Conservation (phyloP, 805 yeast genomes). For the Kuraishia ogatae region DNA sequence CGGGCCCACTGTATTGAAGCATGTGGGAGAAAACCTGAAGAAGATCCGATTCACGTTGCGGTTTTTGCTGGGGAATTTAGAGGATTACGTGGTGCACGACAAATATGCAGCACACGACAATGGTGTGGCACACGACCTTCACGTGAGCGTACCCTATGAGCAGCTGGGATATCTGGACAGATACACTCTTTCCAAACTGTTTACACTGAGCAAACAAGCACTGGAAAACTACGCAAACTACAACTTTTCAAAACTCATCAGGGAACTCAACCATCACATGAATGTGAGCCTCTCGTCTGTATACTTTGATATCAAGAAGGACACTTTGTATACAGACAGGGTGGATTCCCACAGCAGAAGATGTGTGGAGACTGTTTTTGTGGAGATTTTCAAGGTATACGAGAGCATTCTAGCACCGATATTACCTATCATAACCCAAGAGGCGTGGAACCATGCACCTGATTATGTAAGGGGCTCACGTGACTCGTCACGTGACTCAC, state of each 20-base stretch:
- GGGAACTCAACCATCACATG: constrained; percentile 61
- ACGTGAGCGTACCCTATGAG: constrained; percentile 26
- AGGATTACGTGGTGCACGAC: constrained; percentile 17
- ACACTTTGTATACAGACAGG: constrained; percentile 69
- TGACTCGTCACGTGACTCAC: constrained; percentile 29
- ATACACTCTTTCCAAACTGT: constrained; percentile 49
- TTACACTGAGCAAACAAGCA: constrained; percentile 33
- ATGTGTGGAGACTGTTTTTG: constrained; percentile 57
- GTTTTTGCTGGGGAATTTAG: constrained; percentile 72
- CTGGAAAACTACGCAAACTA: constrained; percentile 40
- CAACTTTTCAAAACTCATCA: constrained; percentile 65
- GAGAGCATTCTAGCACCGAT: constrained; percentile 71
- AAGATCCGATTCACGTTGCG: constrained; percentile 77
- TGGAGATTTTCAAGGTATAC: constrained; percentile 50
- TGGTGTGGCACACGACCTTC: not conserved
- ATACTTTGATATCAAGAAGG: constrained; percentile 84
- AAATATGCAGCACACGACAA: no score
- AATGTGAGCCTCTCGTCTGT: constrained; percentile 70
- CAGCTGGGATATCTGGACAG: constrained; percentile 44
- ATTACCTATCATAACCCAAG: constrained; percentile 78
- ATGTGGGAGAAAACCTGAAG: constrained; percentile 73
- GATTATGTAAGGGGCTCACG: constrained; percentile 14
- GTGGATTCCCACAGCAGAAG: constrained; percentile 38
- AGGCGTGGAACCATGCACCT: constrained; percentile 66
- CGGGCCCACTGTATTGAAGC: constrained; percentile 61